phyloP scores from a whole-genome alignment of 129 eudicot genomes.

The Escallonia herrerae region DNA sequence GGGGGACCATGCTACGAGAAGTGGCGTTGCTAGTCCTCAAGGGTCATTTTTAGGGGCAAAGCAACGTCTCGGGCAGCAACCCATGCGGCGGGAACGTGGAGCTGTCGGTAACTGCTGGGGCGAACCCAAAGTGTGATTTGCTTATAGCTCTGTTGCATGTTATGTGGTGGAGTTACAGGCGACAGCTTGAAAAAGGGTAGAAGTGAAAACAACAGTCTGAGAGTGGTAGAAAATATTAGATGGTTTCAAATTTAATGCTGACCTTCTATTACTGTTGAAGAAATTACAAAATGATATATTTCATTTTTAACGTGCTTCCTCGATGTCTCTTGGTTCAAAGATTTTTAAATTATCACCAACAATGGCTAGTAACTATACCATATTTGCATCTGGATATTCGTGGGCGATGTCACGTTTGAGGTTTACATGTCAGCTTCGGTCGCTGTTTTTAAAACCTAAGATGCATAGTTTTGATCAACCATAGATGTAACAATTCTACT shows the following conservation, averaged over 20 bases:
- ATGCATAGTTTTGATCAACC: too few relatives aligned
- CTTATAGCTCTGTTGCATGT: not conserved
- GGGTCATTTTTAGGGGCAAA: not conserved
- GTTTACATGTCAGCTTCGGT: too few relatives aligned
- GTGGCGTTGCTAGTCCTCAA: not conserved
- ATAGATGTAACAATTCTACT: too few relatives aligned
- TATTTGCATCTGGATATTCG: too few relatives aligned
- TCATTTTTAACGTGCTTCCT: too few relatives aligned
- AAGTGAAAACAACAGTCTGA: not conserved
- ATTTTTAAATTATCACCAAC: not conserved
- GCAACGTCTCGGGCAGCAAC: conserved; percentile 5
- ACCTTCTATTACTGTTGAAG: too few relatives aligned
- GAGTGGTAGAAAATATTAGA: not conserved
- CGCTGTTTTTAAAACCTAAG: too few relatives aligned
- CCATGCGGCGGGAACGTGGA: conserved; percentile 11
- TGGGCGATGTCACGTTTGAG: too few relatives aligned
- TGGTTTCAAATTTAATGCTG: not conserved
- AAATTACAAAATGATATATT: too few relatives aligned
- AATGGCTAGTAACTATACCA: not conserved
- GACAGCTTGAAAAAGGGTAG: not conserved
- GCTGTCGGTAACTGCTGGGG: not conserved
- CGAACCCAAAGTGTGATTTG: not conserved
- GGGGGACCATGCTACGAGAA: conserved; percentile 8
- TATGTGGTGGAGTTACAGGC: not conserved
- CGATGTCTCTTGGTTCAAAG: not conserved